Conservation (phyloP, 345 rosid genomes). For the Lagerstroemia speciosa region DNA sequence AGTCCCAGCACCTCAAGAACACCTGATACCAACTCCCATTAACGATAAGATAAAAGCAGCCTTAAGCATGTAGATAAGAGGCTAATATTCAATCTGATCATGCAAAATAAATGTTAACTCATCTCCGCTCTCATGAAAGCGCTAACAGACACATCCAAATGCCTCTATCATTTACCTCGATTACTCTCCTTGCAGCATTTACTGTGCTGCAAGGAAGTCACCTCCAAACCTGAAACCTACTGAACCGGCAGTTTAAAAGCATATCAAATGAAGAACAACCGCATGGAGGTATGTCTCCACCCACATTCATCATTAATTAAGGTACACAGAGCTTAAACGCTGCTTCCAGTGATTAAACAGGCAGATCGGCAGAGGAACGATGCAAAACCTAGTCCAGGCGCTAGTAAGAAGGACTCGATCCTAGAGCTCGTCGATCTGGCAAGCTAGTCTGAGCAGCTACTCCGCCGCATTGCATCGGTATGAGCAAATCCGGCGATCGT, state of each 20-base stretch:
- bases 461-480: slow-evolving; percentile 4
- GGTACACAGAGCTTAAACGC: not conserved
- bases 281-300: not conserved
- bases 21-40: not conserved
- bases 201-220: not conserved
- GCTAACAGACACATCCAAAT: not conserved
- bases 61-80: not conserved
- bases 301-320: not conserved
- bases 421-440: not conserved
- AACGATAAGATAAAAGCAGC: not conserved
- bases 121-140: not conserved
- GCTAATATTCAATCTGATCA: not conserved
- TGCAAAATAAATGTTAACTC: not conserved
- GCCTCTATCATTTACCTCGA: not conserved
- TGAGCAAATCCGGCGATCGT: not conserved
- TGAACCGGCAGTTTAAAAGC: not conserved
- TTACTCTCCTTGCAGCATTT: not conserved
- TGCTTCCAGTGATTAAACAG: not conserved
- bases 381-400: not conserved
- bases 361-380: not conserved
- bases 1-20: not conserved
- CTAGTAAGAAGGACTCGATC: not conserved
- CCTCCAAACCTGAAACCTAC: not conserved
- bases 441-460: not conserved
- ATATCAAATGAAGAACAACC: not conserved